Evolutionary conservation across 129 eudicot species (phyloP).

Genomic region (Tagetes erecta): DNA sequence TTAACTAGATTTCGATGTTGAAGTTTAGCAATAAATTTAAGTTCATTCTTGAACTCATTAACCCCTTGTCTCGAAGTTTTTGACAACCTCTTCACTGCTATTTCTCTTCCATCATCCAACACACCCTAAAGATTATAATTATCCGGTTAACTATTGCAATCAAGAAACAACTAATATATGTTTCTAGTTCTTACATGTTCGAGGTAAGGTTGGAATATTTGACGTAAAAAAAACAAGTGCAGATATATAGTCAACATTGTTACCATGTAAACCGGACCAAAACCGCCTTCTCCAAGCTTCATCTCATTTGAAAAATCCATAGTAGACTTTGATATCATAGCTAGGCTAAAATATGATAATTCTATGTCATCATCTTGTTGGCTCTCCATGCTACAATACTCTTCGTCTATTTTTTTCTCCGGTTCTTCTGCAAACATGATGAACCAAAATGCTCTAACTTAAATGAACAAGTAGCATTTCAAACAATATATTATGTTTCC

Average conservation of each 20-base stretch:
- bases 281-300: conserved; percentile 48
- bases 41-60: too few relatives aligned
- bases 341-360: conserved; percentile 26
- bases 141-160: not conserved
- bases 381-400: not conserved
- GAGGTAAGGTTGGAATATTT: too few relatives aligned
- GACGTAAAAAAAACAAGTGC: too few relatives aligned
- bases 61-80: conserved; percentile 42
- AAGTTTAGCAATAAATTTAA: too few relatives aligned
- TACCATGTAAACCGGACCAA: conserved; percentile 45
- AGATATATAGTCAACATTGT: not conserved
- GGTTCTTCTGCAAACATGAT: conserved; percentile 10
- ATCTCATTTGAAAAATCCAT: conserved; percentile 23
- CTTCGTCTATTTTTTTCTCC: not conserved
- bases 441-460: too few relatives aligned
- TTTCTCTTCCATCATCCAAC: conserved; percentile 28
- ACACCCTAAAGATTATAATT: conserved; percentile 7
- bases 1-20: too few relatives aligned
- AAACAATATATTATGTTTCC: too few relatives aligned
- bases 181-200: not conserved
- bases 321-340: conserved; percentile 27
- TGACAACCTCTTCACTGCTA: conserved; percentile 50
- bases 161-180: not conserved
- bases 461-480: too few relatives aligned
- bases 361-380: conserved; percentile 29